phyloP scores from a whole-genome alignment of 2,329 filamentous ascomycete genomes.

The Corinectria fuckeliana region DNA sequence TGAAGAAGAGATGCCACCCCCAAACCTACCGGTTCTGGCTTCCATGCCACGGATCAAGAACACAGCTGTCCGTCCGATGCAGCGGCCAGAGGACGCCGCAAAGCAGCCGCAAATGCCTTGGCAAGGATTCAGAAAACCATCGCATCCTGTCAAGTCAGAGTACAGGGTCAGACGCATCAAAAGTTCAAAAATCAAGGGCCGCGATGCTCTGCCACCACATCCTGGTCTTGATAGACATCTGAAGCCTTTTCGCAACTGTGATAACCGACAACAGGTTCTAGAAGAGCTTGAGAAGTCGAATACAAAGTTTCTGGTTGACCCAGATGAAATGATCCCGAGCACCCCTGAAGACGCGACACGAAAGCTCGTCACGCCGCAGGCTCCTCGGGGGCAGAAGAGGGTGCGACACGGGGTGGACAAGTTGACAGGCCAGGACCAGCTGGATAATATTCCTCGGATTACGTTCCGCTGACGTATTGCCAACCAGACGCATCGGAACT shows the following conservation, averaged over 20 bases:
- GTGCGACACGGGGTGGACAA: neutral
- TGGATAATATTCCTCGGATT: neutral
- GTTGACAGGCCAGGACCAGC: neutral
- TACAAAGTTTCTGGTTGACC: conserved; percentile 37
- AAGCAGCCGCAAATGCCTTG: conserved; percentile 15
- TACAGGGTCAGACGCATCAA: conserved; percentile 23
- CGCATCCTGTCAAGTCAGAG: neutral
- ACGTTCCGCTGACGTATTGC: conserved; percentile 1
- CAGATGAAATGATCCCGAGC: conserved; percentile 2
- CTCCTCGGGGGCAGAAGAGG: neutral
- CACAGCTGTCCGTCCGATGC: neutral
- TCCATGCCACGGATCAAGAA: neutral
- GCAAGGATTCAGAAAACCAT: conserved; percentile 23
- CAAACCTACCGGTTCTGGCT: neutral
- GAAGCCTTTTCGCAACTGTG: conserved; percentile 14
- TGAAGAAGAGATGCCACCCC: neutral
- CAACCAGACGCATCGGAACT: neutral
- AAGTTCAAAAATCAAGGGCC: conserved; percentile 15
- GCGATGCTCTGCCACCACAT: conserved; percentile 33
- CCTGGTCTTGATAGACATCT: conserved; percentile 34
- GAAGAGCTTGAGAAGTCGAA: conserved; percentile 38
- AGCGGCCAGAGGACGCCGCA: neutral
- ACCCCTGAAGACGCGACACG: neutral
- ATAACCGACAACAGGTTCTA: conserved; percentile 36
- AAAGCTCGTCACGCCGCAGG: neutral